Conservation (phyloP, 805 yeast species). For the Henningerozyma blattae region DNA sequence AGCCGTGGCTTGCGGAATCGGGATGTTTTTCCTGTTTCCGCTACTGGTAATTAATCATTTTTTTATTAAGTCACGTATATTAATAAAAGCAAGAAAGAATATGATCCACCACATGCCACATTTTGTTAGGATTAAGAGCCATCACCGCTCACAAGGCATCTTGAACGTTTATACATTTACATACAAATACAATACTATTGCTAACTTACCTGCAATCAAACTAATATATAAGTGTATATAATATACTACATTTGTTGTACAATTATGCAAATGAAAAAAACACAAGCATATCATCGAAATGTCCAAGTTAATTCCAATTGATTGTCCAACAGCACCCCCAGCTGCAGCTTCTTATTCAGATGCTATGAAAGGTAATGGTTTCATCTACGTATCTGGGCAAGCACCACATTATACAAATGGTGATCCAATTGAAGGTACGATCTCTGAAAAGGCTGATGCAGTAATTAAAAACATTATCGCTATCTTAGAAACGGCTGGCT, state of each 20-base stretch:
- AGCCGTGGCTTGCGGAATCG: too few relatives aligned
- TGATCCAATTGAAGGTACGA: constrained; percentile 62
- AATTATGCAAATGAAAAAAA: not conserved
- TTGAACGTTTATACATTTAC: too few relatives aligned
- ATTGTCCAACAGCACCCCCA: constrained; percentile 53
- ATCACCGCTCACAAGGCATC: too few relatives aligned
- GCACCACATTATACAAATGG: constrained; percentile 77
- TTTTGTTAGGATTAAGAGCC: too few relatives aligned
- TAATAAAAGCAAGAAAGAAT: too few relatives aligned
- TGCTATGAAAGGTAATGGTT: constrained; percentile 80
- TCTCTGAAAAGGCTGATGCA: constrained; percentile 66
- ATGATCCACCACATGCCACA: too few relatives aligned
- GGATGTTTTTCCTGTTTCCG: too few relatives aligned
- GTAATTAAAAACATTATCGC: constrained; percentile 52
- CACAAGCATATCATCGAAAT: not conserved
- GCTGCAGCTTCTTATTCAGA: constrained; percentile 96
- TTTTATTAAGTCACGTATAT: too few relatives aligned
- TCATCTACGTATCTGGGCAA: constrained; percentile 88
- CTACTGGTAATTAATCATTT: too few relatives aligned
- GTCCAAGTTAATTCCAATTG: constrained; percentile 43
- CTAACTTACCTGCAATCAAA: too few relatives aligned
- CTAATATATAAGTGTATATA: too few relatives aligned
- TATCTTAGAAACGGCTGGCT: constrained; percentile 73
- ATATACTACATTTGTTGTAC: not conserved
- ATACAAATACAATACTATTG: too few relatives aligned